Evolutionary conservation across 441 rosid species (phyloP), one percentile per base, ranked within the genome.

Genomic region (Pelargonium citronellum): DNA sequence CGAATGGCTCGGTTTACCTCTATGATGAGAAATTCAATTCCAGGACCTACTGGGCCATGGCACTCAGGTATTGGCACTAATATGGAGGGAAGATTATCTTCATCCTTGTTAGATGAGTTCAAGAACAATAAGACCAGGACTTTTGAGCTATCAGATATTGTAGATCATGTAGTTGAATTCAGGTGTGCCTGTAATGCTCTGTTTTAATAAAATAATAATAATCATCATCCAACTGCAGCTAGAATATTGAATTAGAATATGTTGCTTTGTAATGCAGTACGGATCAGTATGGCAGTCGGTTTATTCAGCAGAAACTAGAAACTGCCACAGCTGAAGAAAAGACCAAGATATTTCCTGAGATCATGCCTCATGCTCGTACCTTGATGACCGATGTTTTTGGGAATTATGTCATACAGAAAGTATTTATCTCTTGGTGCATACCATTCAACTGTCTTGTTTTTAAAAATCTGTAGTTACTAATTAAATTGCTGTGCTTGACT

Each of bases 351-450:
- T 91, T 87, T 74, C 84, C 82, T 75, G 97, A 89, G 83, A 89
- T 91, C 72, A 86, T 83, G 96, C 91, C 96, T 20, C 87, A 87
- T 64, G 91, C 90, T 69, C 91, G 83, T 69, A 80, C 82, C 68
- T 79, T 91, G 87, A 89, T 89, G 96, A 91, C 92, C 16, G 97
- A 91, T 60, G 97, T 91, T 53, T 91, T 91, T 77, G 97, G 97
- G 49, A 91, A 91, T 81, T 91, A 91, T 86, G 97, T 91, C 8
- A 86, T 91, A 73, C 97, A 91, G 67, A 91, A 91, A 93, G 97
- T 89, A 82, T 72, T 20, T 20, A 10, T 60, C 64, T 60, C 64
- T 60, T 60, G 9, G 9, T 16, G 11, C 64, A 60, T 60, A 60
- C 12, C 19, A 60, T 22, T 60, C n/a, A 22, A 12, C 30, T 3